These are phyloP conservation scores for Cyclocybe cylindracea DNA, from an alignment of 768 basidiomycete species.

Conservation along the genomic window DNA sequence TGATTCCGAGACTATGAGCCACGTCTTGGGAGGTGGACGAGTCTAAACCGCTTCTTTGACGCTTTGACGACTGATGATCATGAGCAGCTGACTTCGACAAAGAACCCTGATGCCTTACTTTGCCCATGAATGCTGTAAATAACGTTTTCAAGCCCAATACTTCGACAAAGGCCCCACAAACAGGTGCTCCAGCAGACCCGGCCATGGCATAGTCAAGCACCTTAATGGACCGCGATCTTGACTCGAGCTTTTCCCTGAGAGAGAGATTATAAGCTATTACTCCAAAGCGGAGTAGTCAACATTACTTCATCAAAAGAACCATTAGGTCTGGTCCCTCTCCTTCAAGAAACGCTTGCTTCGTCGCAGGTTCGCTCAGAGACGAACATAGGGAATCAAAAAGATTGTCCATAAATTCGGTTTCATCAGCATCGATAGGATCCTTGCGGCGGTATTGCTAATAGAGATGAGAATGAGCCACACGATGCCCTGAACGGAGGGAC, in stretches of 20 bases:
- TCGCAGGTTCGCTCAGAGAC: constrained; percentile 71
- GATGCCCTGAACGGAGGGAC: constrained; percentile 23
- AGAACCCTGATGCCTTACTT: constrained; percentile 47
- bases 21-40: constrained; percentile 75
- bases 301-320: constrained; percentile 97
- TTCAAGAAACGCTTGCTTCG: constrained; percentile 82
- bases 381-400: constrained; percentile 91
- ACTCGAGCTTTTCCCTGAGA: constrained; percentile 77
- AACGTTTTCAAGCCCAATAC: constrained; percentile 85
- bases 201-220: constrained; percentile 90
- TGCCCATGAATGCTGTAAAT: constrained; percentile 93
- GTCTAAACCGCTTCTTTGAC: constrained; percentile 51
- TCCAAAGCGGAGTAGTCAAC: constrained; percentile 3
- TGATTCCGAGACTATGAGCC: constrained; percentile 84
- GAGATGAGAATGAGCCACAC: constrained; percentile 5
- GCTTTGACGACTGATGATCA: constrained; percentile 51
- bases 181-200: constrained; percentile 61
- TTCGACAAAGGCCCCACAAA: constrained; percentile 87
- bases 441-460: constrained; percentile 81
- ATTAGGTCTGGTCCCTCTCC: constrained; percentile 96
- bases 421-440: constrained; percentile 86
- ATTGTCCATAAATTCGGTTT: constrained; percentile 98
- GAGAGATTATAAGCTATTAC: not conserved
- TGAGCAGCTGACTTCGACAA: not conserved
- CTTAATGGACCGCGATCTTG: constrained; percentile 85